phyloP scores from a whole-genome alignment of 2,329 filamentous ascomycete species.

The Huntiella moniliformis region DNA sequence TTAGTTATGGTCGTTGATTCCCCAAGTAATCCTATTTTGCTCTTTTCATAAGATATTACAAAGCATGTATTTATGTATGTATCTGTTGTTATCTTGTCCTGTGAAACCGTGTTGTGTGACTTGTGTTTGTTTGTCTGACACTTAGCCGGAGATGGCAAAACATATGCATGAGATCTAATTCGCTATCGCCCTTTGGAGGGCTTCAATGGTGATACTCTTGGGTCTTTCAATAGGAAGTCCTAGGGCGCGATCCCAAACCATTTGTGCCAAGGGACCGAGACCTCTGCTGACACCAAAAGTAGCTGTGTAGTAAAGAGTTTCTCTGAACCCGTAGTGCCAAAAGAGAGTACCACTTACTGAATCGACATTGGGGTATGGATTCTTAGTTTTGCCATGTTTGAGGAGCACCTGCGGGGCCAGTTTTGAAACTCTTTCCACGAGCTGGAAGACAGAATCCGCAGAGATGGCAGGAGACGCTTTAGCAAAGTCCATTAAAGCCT shows the following conservation, averaged over 20 bases:
- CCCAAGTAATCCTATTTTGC: background rate
- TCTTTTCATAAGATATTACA: background rate
- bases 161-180: conserved; percentile 18
- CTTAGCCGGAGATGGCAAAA: background rate
- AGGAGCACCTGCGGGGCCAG: conserved; percentile 80
- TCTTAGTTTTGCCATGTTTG: conserved; percentile 96
- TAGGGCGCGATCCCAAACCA: conserved; percentile 89
- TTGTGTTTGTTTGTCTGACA: background rate
- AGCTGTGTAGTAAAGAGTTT: conserved; percentile 83
- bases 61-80: background rate
- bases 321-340: conserved; percentile 94
- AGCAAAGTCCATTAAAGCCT: conserved; percentile 93
- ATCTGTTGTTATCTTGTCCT: background rate
- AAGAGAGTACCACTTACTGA: conserved; percentile 85
- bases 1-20: too few relatives aligned
- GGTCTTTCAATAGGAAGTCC: conserved; percentile 92
- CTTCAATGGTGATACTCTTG: conserved; percentile 90
- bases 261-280: conserved; percentile 75
- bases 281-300: conserved; percentile 51
- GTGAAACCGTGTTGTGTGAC: background rate
- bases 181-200: conserved; percentile 49
- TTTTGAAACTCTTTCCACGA: conserved; percentile 83
- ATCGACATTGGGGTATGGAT: conserved; percentile 95
- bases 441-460: conserved; percentile 73
- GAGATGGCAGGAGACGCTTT: conserved; percentile 68